Base-by-base conservation (phyloP, 116 monocot species). In the Cymodocea nodosa region DNA sequence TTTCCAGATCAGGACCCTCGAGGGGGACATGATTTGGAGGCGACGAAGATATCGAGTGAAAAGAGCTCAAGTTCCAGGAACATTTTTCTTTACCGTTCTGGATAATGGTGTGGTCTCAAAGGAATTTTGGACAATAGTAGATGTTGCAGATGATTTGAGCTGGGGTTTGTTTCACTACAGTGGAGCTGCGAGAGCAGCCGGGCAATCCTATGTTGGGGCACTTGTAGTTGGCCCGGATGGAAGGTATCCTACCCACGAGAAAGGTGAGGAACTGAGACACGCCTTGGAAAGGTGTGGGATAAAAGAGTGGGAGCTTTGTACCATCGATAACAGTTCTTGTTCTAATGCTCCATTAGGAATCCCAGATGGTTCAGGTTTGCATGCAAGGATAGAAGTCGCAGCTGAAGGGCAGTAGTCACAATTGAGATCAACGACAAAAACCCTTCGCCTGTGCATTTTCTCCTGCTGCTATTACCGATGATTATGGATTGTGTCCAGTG, bases 151-250 rank as follows among this genome's bases (percentile, higher is more conserved):
- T 40, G 80, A 86, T 71, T 74, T 94, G 16, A 86, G 80, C 62
- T 94, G 94, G 94, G 94, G 84, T 57, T 70, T 94, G 68, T 94
- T 94, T 81, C 84, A 94, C 55, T 94, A 94, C 53, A 78, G 53
- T 37, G 94, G 94, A 22, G 94, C 89, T 17, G 89, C 94, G 37
- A 61, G 64, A 67, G 84, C 68, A 15, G 94, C 94, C 6, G 89
- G 94, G 30, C 82, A 71, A 40, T 80, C 86, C 10, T 94, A 94
- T 58, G 81, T 84, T 5, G 94, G 94, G 10, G 83, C 94, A 15
- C 84, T 94, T 58, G 87, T 94, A 59, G 94, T 84, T 62, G 87
- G 78, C 67, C 89, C 87, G 22, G 89, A 94, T 75, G 94, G 94
- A 17, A 70, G 25, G 62, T 89, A 84, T 73, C 79, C 79, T 50